Conservation (phyloP, 2,329 filamentous ascomycete genomes). For the Epichloe brachyelytri region DNA sequence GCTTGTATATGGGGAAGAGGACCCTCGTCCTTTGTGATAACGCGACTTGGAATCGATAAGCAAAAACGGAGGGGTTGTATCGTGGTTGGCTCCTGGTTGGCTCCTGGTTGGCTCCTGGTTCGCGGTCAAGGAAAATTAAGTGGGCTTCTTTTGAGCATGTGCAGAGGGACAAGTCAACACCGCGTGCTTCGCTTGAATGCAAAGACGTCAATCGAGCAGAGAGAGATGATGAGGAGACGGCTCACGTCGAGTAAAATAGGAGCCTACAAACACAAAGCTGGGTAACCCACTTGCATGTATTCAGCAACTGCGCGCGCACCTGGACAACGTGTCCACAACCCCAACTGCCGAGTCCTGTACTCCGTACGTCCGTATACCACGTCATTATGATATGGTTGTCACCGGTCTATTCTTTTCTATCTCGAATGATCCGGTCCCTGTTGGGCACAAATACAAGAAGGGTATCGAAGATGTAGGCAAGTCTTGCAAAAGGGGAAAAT, state of each 20-base stretch:
- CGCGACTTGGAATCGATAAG: too few relatives aligned
- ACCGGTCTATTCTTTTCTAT: not conserved
- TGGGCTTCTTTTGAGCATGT: too few relatives aligned
- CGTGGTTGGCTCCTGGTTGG: too few relatives aligned
- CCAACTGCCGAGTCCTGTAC: not conserved
- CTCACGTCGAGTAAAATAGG: too few relatives aligned
- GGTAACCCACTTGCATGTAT: not conserved
- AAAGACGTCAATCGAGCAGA: not conserved
- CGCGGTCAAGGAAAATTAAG: too few relatives aligned
- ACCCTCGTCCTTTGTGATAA: too few relatives aligned
- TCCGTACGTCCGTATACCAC: not conserved
- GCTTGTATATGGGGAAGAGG: too few relatives aligned
- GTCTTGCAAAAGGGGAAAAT: not conserved
- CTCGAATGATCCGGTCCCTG: not conserved
- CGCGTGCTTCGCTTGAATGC: not conserved
- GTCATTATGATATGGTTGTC: not conserved
- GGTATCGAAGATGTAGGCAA: constrained; percentile 13
- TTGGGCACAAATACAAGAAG: constrained; percentile 9
- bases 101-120: too few relatives aligned
- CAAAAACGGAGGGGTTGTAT: too few relatives aligned
- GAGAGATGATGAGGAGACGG: not conserved
- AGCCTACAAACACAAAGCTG: not conserved
- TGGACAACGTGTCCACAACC: constrained; percentile 1
- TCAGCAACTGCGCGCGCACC: not conserved
- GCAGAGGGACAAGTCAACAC: too few relatives aligned